Percentiles rank a stretch among this genome's conserved stretches.
phyloP scores from a whole-genome alignment of 1,139 yeast species.

The Pichia sp. region DNA sequence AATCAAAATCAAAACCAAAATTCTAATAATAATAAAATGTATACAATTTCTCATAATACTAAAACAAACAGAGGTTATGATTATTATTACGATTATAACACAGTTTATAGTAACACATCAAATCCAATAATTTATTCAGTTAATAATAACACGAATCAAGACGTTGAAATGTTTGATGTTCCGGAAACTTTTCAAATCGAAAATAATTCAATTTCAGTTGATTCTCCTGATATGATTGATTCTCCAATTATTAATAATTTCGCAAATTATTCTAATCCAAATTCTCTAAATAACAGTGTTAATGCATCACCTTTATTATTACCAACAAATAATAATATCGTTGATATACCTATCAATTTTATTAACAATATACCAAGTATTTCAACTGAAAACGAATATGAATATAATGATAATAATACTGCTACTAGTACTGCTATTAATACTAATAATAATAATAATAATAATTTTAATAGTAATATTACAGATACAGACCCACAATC shows the following conservation, averaged over 20 bases:
- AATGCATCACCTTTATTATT: slow-evolving; percentile 8
- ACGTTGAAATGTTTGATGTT: slow-evolving; percentile 30
- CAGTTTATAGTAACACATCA: slow-evolving; percentile 47
- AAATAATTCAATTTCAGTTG: slow-evolving; percentile 9
- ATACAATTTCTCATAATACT: slow-evolving; percentile 70
- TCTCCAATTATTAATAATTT: slow-evolving; percentile 1
- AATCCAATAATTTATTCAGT: slow-evolving; percentile 21
- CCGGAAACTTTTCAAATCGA: slow-evolving; percentile 28
- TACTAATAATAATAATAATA: slow-evolving; percentile 2
- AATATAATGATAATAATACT: too few species aligned
- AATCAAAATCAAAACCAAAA: slow-evolving; percentile 32
- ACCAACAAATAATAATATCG: slow-evolving; percentile 2
- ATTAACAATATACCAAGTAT: background rate
- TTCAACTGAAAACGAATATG: too few species aligned
- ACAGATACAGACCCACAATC: too few species aligned
- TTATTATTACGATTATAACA: slow-evolving; percentile 80
- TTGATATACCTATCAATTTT: background rate
- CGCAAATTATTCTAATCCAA: background rate
- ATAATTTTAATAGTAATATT: background rate
- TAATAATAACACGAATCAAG: too few species aligned
- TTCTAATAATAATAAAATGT: too few species aligned
- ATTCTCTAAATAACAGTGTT: slow-evolving; percentile 1
- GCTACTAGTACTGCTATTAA: background rate
- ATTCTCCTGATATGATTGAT: background rate
- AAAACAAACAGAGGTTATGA: slow-evolving; percentile 73